phyloP scores from a whole-genome alignment of 352 stramenopile species.

The Globisporangium nagaii region DNA sequence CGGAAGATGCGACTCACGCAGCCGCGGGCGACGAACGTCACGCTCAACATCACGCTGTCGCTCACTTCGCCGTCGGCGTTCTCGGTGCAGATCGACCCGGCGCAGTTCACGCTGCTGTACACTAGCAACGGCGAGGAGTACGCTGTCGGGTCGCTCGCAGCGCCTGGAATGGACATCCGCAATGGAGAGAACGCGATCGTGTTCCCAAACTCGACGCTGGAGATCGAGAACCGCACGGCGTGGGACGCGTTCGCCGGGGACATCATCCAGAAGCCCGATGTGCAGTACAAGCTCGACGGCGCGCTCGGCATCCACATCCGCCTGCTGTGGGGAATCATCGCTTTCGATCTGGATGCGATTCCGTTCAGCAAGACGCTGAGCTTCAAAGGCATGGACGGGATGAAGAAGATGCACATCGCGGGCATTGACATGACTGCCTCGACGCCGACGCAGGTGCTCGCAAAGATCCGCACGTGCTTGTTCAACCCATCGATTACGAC shows the following conservation, averaged over 20 bases:
- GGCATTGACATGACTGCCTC: constrained; percentile 59
- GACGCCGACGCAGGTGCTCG: constrained; percentile 48
- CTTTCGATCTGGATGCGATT: constrained; percentile 36
- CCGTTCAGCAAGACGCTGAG: constrained; percentile 48
- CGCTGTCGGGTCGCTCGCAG: constrained; percentile 36
- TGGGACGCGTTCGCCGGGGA: constrained; percentile 67
- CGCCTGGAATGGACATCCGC: constrained; percentile 41
- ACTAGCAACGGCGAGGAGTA: constrained; percentile 3
- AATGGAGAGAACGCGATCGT: constrained; percentile 40
- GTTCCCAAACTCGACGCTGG: constrained; percentile 49
- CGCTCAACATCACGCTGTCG: constrained; percentile 43
- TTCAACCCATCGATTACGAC: constrained; percentile 74
- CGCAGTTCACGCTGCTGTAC: constrained; percentile 52
- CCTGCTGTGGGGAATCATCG: constrained; percentile 44
- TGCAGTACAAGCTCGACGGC: constrained; percentile 50
- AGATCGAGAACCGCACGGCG: constrained; percentile 41
- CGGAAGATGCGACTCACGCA: constrained; percentile 48
- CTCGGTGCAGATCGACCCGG: constrained; percentile 31
- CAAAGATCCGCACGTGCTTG: constrained; percentile 75
- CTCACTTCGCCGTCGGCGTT: constrained; percentile 52
- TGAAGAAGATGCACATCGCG: constrained; percentile 58
- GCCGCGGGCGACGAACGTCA: constrained; percentile 23
- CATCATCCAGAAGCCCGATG: constrained; percentile 40
- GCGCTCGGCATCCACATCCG: constrained; percentile 44
- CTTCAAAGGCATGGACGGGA: constrained; percentile 56